Evolutionary conservation across 306 rosid species (phyloP).

Genomic region (Vigna reflexopilosa): DNA sequence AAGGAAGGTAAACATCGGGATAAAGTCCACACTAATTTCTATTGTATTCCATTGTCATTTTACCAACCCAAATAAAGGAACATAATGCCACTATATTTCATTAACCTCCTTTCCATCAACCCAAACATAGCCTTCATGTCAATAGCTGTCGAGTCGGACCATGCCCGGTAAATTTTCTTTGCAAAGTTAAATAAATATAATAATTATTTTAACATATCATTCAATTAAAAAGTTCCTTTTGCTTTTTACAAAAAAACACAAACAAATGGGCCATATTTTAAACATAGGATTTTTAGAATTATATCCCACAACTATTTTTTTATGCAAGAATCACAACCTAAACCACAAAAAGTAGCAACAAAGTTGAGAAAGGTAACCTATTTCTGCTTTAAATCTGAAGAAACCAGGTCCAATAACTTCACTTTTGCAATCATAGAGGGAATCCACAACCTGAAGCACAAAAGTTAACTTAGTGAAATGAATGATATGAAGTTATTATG

Average conservation of each 20-base stretch:
- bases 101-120: not conserved
- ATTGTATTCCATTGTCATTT: not conserved
- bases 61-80: not conserved
- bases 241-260: not conserved
- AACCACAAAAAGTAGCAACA: conserved; percentile 25
- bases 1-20: too few relatives aligned
- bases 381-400: conserved; percentile 97
- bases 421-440: conserved; percentile 97
- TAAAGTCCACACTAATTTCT: not conserved
- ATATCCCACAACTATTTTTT: too few relatives aligned
- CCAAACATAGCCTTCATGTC: not conserved
- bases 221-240: not conserved
- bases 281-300: too few relatives aligned
- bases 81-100: not conserved
- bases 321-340: not conserved
- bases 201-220: not conserved
- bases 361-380: conserved; percentile 63
- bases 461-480: conserved; percentile 46
- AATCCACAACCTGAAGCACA: conserved; percentile 79
- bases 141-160: conserved; percentile 5
- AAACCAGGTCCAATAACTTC: conserved; percentile 99
- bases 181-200: not conserved
- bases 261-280: not conserved
- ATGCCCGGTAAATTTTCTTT: not conserved
- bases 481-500: conserved; percentile 3